These are phyloP conservation scores for Tulasnella sp. DNA, from an alignment of 768 basidiomycete species.

Conservation along the genomic window DNA sequence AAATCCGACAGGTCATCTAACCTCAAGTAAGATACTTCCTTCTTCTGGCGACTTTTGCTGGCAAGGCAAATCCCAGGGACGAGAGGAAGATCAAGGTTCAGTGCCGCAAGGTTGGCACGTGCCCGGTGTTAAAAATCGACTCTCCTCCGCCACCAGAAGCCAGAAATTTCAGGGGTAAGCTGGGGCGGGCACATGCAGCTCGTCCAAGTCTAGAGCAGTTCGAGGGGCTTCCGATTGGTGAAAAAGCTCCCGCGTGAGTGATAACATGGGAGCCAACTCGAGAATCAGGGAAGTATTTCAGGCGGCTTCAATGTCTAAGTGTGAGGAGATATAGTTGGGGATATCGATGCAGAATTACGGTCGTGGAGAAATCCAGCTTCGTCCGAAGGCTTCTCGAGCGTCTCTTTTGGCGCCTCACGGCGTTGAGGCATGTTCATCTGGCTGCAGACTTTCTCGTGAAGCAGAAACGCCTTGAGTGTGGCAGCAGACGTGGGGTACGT, in stretches of 20 bases:
- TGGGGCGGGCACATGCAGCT: background rate
- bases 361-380: background rate
- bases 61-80: background rate
- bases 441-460: slow-evolving; percentile 8
- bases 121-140: background rate
- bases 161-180: background rate
- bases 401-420: slow-evolving; percentile 5
- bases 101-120: slow-evolving; percentile 15
- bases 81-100: slow-evolving; percentile 2
- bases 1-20: background rate
- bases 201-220: background rate
- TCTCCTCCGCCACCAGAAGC: slow-evolving; percentile 13
- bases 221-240: slow-evolving; percentile 7
- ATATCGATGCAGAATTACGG: background rate
- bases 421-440: background rate
- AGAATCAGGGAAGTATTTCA: background rate
- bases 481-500: background rate
- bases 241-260: background rate
- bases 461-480: background rate
- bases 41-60: background rate
- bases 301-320: slow-evolving; percentile 7
- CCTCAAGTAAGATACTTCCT: no score
- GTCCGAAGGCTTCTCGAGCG: background rate
- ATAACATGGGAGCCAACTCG: slow-evolving; percentile 1
- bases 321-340: slow-evolving; percentile 6